phyloP scores from a whole-genome alignment of 1,284 basidiomycete genomes.

The Hemileia vastatrix region DNA sequence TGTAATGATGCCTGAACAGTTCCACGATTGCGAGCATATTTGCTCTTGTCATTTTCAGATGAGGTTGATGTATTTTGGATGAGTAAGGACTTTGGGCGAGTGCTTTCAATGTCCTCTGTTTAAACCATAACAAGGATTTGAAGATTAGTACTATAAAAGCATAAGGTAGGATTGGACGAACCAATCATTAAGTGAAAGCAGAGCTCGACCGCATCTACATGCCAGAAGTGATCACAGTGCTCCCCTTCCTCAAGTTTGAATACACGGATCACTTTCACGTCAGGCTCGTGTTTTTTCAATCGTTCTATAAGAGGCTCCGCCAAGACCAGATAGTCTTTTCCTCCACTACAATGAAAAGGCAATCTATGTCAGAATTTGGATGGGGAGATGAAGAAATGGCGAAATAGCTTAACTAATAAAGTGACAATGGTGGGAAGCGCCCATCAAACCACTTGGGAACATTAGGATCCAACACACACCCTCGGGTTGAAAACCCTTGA shows the following conservation, averaged over 20 bases:
- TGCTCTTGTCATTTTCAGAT: not conserved
- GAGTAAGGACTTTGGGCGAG: too few relatives aligned
- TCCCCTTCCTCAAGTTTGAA: conserved; percentile 49
- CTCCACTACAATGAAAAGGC: conserved; percentile 32
- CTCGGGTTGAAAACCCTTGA: conserved; percentile 53
- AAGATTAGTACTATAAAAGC: not conserved
- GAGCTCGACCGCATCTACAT: conserved; percentile 18
- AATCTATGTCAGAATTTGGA: not conserved
- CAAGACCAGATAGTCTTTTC: conserved; percentile 50
- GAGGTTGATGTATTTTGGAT: not conserved
- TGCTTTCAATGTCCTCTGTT: conserved; percentile 19
- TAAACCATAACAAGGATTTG: conserved; percentile 27
- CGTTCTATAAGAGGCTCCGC: conserved; percentile 51
- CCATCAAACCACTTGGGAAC: conserved; percentile 52
- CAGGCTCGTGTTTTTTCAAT: conserved; percentile 48
- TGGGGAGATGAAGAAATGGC: not conserved
- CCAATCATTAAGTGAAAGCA: conserved; percentile 13
- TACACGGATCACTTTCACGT: conserved; percentile 51
- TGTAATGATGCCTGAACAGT: not conserved
- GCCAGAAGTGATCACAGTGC: conserved; percentile 46
- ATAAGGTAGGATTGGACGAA: not conserved
- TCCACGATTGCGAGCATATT: not conserved
- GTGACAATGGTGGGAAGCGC: conserved; percentile 53
- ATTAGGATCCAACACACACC: conserved; percentile 52
- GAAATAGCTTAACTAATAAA: conserved; percentile 47